Base-by-base conservation (phyloP, 2,329 filamentous ascomycete species). In the Cercospora nicotianae region DNA sequence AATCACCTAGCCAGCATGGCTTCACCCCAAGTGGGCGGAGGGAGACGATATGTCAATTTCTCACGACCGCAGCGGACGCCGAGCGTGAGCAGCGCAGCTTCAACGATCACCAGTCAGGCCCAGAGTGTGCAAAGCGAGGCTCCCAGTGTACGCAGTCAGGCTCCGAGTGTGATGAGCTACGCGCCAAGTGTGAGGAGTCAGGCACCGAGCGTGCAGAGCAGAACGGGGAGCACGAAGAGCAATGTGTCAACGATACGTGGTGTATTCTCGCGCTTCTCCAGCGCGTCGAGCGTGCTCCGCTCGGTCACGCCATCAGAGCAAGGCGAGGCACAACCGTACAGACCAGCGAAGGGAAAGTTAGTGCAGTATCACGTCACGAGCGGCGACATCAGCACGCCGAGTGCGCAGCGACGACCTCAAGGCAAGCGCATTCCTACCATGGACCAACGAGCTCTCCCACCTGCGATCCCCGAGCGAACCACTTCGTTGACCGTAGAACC, bases 361-460 rank as follows among this genome's bases (percentile, higher is more conserved):
- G 72, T 72, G 6, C 73, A 74, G 33, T 60, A 69, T 26, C 72
- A 75, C 31, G 67, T 72, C 66, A 75, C 72, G 23, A 74, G 66
- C 70, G 71, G 73, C 51, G 69, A 73, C 48, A 66, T 70, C 31
- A 18, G 62, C 55, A 45, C 70, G 31, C 45, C 58, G 12, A 60
- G 57, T 63, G 66, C 39, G 60, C 66, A 55, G 48, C 55, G 30
- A 62, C 62, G 20, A 48, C 33, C 62, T 30, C 62, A 48, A 33
- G 26, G 28, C 18, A 64, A 64, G 26, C 62, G 62, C 53, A 51
- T 59, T n/a, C 30, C 62, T 39, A 60, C 60, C 60, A 57, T 63
- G 51, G 57, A 66, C 20, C 57, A 68, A n/a, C 42, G 60, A 57
- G 53, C 60, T 62, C 60, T 60, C 53, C 65, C 66, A 53, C 69